phyloP scores from a whole-genome alignment of 2,329 filamentous ascomycete genomes.

The Pseudogymnoascus destructans region DNA sequence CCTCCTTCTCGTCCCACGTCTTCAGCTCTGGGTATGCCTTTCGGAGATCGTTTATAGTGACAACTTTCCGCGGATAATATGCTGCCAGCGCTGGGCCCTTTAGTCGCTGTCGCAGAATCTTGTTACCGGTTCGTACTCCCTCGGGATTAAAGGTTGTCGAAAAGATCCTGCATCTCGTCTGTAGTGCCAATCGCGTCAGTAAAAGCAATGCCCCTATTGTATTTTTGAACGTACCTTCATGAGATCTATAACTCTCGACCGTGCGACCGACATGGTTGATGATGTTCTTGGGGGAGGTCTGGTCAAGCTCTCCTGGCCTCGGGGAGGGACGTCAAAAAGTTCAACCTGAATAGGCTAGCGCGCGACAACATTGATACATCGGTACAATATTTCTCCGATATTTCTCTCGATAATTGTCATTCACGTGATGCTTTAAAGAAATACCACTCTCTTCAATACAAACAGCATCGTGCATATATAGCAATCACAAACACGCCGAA shows the following conservation, averaged over 20 bases:
- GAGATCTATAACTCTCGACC: constrained; percentile 53
- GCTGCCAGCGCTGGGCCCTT: constrained; percentile 68
- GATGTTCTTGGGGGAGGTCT: constrained; percentile 10
- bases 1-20: constrained; percentile 62
- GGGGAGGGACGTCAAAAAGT: constrained; percentile 6
- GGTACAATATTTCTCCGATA: not conserved
- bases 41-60: constrained; percentile 55
- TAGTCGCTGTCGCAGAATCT: constrained; percentile 77
- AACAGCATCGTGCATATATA: not conserved
- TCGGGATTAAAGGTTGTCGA: constrained; percentile 82
- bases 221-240: constrained; percentile 50
- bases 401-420: constrained; percentile 4
- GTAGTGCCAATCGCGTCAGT: constrained; percentile 17
- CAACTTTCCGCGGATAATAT: constrained; percentile 71
- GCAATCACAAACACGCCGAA: not conserved
- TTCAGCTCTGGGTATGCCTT: constrained; percentile 48
- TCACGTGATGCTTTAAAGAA: not conserved
- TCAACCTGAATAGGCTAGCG: constrained; percentile 8
- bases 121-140: constrained; percentile 71
- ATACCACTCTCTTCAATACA: not conserved
- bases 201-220: not conserved
- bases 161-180: constrained; percentile 90
- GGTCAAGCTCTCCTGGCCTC: constrained; percentile 1
- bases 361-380: not conserved
- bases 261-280: constrained; percentile 47